Evolutionary conservation across 1,139 yeast genomes (phyloP).

Genomic region (Yamadazyma atmosphaerica): DNA sequence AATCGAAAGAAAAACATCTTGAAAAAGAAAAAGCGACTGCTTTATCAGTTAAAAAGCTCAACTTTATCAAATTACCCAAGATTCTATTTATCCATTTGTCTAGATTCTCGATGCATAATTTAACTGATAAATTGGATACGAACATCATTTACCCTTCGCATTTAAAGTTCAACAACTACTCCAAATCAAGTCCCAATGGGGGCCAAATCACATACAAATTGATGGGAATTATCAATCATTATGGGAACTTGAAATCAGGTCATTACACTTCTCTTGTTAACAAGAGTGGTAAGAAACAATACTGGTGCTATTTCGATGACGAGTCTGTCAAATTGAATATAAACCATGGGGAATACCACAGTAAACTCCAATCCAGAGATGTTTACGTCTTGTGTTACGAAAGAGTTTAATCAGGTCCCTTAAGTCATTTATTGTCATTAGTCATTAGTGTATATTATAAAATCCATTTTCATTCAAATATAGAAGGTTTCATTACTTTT

Average conservation of each 20-base stretch:
- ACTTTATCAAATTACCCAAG: conserved; percentile 64
- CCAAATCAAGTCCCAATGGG: conserved; percentile 15
- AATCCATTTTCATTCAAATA: background rate
- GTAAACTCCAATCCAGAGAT: conserved; percentile 52
- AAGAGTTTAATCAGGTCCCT: conserved; percentile 24
- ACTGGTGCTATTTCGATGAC: conserved; percentile 77
- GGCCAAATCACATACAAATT: conserved; percentile 51
- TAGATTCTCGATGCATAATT: conserved; percentile 53
- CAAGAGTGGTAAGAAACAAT: conserved; percentile 40
- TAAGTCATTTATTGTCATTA: background rate
- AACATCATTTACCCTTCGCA: conserved; percentile 53
- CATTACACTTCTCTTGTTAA: conserved; percentile 71
- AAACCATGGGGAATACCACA: conserved; percentile 48
- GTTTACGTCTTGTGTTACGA: conserved; percentile 77
- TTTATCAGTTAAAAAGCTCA: conserved; percentile 52
- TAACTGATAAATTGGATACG: conserved; percentile 57
- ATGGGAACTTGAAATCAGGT: conserved; percentile 69
- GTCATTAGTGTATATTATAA: conserved; percentile 2
- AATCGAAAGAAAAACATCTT: conserved; percentile 11
- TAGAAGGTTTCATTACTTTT: background rate
- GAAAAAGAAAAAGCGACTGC: conserved; percentile 6
- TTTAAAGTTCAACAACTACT: conserved; percentile 44
- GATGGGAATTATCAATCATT: conserved; percentile 66
- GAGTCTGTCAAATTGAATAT: conserved; percentile 52
- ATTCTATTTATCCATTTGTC: conserved; percentile 66